Evolutionary conservation across 345 rosid genomes (phyloP).

Genomic region (Punica granatum): DNA sequence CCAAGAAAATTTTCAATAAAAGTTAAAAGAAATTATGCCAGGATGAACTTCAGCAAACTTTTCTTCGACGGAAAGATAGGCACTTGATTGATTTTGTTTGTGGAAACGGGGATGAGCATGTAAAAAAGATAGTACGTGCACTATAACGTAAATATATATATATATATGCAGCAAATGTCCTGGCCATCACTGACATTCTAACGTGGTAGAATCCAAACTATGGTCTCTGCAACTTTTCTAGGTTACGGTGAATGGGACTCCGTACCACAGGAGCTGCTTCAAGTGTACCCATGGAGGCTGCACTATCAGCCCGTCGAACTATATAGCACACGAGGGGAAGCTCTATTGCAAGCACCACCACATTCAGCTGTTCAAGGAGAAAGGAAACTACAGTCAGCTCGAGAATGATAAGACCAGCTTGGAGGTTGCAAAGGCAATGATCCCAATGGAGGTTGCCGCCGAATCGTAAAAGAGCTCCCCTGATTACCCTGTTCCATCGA

Average conservation of each 20-base stretch:
- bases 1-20: too few relatives aligned
- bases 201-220: not conserved
- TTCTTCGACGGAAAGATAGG: too few relatives aligned
- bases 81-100: too few relatives aligned
- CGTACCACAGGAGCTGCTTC: conserved; percentile 56
- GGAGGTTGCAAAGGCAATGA: conserved; percentile 5
- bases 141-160: too few relatives aligned
- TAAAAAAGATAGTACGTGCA: too few relatives aligned
- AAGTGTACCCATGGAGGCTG: conserved; percentile 58
- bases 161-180: not conserved
- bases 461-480: conserved; percentile 6
- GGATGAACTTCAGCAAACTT: too few relatives aligned
- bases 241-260: conserved; percentile 48
- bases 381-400: conserved; percentile 65
- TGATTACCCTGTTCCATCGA: too few relatives aligned
- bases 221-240: conserved; percentile 4
- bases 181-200: not conserved
- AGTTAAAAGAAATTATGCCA: too few relatives aligned
- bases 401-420: conserved; percentile 29
- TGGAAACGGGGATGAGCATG: too few relatives aligned
- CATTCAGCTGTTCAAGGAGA: conserved; percentile 52
- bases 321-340: conserved; percentile 54
- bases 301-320: conserved; percentile 56
- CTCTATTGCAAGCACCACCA: conserved; percentile 74
- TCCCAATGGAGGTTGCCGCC: conserved; percentile 24